Evolutionary conservation across 495 filamentous ascomycete species (phyloP).

Genomic region (Penicillium odoratum): DNA sequence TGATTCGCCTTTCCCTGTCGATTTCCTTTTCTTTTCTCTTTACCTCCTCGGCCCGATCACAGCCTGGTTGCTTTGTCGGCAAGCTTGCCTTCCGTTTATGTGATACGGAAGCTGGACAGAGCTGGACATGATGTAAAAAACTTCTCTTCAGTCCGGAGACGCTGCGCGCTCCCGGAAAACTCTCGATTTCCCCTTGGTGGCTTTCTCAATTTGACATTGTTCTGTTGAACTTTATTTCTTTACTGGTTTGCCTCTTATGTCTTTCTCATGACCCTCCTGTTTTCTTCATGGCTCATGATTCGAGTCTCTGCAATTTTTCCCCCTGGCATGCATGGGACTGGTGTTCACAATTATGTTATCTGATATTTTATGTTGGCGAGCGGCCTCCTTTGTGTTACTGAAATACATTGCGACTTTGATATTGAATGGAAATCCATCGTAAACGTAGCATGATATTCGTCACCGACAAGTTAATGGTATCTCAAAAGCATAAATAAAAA

Average conservation of each 20-base stretch:
- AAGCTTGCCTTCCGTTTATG: constrained; percentile 26
- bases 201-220: constrained; percentile 24
- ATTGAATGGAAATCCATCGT: neutral
- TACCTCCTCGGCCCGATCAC: constrained; percentile 23
- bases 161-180: constrained; percentile 25
- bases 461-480: constrained; percentile 21
- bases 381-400: constrained; percentile 33
- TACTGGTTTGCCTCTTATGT: constrained; percentile 23
- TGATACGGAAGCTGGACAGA: constrained; percentile 28
- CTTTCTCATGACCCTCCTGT: constrained; percentile 22
- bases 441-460: constrained; percentile 7
- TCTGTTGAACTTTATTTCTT: constrained; percentile 20
- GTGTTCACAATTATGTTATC: constrained; percentile 41
- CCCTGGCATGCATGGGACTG: constrained; percentile 47
- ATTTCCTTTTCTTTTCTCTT: constrained; percentile 23
- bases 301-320: constrained; percentile 34
- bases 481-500: constrained; percentile 7
- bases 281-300: constrained; percentile 37
- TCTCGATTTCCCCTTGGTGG: constrained; percentile 17
- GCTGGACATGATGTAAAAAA: constrained; percentile 28
- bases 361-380: constrained; percentile 38
- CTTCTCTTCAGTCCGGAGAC: constrained; percentile 21
- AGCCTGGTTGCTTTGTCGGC: constrained; percentile 47
- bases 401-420: constrained; percentile 23
- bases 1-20: constrained; percentile 1